Evolutionary conservation across 495 filamentous ascomycete genomes (phyloP), one percentile per base, ranked within the genome.

Genomic region (Elasticomyces elasticus): DNA sequence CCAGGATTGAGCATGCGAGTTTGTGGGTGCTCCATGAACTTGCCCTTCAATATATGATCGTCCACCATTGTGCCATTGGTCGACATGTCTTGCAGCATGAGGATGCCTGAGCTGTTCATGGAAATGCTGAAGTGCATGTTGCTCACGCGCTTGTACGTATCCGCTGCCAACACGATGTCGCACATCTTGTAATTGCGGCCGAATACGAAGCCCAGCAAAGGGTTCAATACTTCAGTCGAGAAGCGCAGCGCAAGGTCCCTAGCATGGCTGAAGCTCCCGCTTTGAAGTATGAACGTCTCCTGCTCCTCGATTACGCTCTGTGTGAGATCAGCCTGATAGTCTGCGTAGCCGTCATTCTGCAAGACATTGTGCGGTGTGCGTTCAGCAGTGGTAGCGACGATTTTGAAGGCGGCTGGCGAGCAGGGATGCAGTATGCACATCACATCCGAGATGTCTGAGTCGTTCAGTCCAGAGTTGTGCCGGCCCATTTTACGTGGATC

Each of bases 51-150:
- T 17, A 80, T 72, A 22, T 68, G 68, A 22, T 77, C 71, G 66
- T 94, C 89, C 44, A 98, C 89, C 31, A 86, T 67, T 6, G 94
- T 97, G 22, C 92, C 92, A 58, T 95, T 97, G 0, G 89, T 94
- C 0, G 92, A 97, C 49, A 78, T 76, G 58, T 98, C 92, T 66
- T 94, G 81, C 4, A 97, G 69, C 89, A 98, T 94, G 59, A 96
- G 72, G 40, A 84, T 80, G 11, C 80, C 86, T 43, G 85, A 77
- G 2, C 78, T 69, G 51, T 87, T 97, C 48, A 95, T 69, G 62
- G 83, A 94, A 51, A 98, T 94, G 30, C 87, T 82, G 66, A 95
- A 98, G 63, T 98, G 92, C 12, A 79, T 73, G 64, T 95, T 95
- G 68, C 89, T 95, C 33, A 96, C 73, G 19, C 82, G 77, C 49